A percentile compares a stretch with the other conserved stretches of the same genome.
phyloP scores from a whole-genome alignment of 306 rosid species.

The Ammopiptanthus mongolicus region DNA sequence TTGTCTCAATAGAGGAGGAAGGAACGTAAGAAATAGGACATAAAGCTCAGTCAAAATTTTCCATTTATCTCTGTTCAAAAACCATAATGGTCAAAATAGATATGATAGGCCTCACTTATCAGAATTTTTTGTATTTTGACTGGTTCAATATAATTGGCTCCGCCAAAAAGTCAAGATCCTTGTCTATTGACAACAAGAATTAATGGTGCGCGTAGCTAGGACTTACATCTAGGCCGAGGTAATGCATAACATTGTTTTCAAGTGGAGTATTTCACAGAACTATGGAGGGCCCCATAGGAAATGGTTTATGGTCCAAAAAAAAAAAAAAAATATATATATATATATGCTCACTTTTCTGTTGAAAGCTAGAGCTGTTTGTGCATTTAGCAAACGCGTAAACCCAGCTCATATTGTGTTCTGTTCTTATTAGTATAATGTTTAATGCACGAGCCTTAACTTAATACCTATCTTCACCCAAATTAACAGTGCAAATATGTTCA shows the following conservation, averaged over 20 bases:
- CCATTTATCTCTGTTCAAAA: constrained; percentile 1
- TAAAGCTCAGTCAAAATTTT: constrained; percentile 17
- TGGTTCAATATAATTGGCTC: not conserved
- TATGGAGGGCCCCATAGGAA: too few species aligned
- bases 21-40: not conserved
- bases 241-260: not conserved
- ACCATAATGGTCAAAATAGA: constrained; percentile 1
- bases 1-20: not conserved
- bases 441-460: not conserved
- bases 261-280: too few species aligned
- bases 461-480: too few species aligned
- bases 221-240: not conserved
- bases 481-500: not conserved
- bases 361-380: not conserved
- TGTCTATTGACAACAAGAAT: not conserved
- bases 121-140: constrained; percentile 29
- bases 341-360: not conserved
- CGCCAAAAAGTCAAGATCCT: not conserved
- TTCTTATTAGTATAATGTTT: not conserved
- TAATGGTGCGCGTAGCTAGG: not conserved
- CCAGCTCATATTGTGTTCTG: not conserved
- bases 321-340: too few species aligned
- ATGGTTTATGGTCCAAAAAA: not conserved
- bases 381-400: not conserved
- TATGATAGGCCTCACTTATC: not conserved